phyloP scores from a whole-genome alignment of 2,329 filamentous ascomycete species.

The Pseudogymnoascus verrucosus region DNA sequence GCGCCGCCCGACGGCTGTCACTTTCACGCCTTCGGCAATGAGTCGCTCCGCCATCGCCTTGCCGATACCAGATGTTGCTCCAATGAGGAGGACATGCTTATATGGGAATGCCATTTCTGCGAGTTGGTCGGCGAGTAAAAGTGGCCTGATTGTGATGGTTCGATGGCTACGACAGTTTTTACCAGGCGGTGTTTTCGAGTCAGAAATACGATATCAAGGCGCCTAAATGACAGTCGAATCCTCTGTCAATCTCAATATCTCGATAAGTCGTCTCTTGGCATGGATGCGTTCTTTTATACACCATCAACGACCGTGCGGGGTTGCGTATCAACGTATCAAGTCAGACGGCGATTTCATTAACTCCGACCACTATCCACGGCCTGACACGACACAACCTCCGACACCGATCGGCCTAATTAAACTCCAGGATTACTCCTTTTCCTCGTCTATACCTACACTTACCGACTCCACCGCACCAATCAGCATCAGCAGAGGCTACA shows the following conservation, averaged over 20 bases:
- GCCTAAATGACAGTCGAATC: not conserved
- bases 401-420: not conserved
- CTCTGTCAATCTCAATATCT: not conserved
- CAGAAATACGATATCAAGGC: not conserved
- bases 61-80: conserved; percentile 48
- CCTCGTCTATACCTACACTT: not conserved
- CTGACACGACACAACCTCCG: not conserved
- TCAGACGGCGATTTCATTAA: not conserved
- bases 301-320: not conserved
- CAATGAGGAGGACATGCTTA: conserved; percentile 47
- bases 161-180: not conserved
- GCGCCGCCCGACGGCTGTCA: conserved; percentile 49
- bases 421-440: not conserved
- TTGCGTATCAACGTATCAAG: not conserved
- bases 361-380: not conserved
- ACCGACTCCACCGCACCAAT: not conserved
- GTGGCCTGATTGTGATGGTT: not conserved
- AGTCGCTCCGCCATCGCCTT: conserved; percentile 37
- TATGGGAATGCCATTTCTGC: conserved; percentile 43
- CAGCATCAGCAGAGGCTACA: not conserved
- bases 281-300: not conserved
- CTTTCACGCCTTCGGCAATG: conserved; percentile 37
- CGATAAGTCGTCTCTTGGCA: not conserved
- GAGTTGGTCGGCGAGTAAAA: not conserved
- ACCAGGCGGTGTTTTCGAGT: not conserved